Evolutionary conservation across 2,329 filamentous ascomycete species (phyloP).

Genomic region (Alternaria gansuensis): DNA sequence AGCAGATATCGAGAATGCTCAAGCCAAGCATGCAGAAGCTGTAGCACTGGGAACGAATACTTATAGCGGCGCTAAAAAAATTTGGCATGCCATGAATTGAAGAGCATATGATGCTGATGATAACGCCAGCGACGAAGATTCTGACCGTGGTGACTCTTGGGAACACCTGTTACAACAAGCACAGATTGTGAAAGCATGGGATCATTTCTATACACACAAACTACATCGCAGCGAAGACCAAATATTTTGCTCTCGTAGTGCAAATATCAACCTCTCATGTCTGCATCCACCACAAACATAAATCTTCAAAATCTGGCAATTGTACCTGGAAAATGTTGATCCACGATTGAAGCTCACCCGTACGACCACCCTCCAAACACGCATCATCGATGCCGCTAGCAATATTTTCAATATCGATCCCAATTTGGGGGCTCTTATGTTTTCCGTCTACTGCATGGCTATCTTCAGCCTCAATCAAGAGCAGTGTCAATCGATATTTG

Average conservation of each 20-base stretch:
- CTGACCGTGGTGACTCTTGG: conserved; percentile 17
- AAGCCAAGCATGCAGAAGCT: conserved; percentile 14
- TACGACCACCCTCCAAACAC: conserved; percentile 57
- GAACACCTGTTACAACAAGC: conserved; percentile 23
- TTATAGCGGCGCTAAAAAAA: conserved; percentile 26
- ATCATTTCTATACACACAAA: conserved; percentile 38
- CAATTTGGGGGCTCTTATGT: conserved; percentile 64
- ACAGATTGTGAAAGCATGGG: conserved; percentile 58
- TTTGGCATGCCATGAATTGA: conserved; percentile 39
- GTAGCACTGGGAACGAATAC: background rate
- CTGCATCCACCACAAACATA: conserved; percentile 73
- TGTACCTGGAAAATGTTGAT: conserved; percentile 65
- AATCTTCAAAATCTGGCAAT: conserved; percentile 76
- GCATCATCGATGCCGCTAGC: conserved; percentile 68
- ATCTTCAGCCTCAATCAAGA: conserved; percentile 64
- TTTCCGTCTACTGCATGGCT: conserved; percentile 46
- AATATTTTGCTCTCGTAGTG: conserved; percentile 60
- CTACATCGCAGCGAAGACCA: conserved; percentile 58
- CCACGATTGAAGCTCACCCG: conserved; percentile 45
- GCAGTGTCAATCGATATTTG: conserved; percentile 63
- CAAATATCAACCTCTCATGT: conserved; percentile 67
- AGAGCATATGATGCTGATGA: conserved; percentile 13
- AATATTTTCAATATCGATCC: conserved; percentile 61
- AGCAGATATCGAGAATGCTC: background rate
- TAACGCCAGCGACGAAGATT: conserved; percentile 11